phyloP scores from a whole-genome alignment of 495 filamentous ascomycete species.

The Penicillium paradoxum region DNA sequence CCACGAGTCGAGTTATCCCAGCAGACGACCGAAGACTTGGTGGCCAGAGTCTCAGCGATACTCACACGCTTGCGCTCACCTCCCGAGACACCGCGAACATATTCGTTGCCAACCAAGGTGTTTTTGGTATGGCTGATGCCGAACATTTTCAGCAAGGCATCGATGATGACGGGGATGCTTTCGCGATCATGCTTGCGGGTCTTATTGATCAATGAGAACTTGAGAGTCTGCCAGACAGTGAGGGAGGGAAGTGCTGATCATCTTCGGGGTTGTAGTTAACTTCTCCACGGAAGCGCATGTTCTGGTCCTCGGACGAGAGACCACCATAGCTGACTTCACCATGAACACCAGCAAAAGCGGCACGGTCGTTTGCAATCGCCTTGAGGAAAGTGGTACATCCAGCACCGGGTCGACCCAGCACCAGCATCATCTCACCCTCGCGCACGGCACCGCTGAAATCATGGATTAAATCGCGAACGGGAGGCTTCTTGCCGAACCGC shows the following conservation, averaged over 20 bases:
- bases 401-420: slow-evolving; percentile 72
- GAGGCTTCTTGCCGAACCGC: slow-evolving; percentile 45
- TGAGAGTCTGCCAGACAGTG: slow-evolving; percentile 75
- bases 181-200: slow-evolving; percentile 66
- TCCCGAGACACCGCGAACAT: slow-evolving; percentile 68
- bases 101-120: slow-evolving; percentile 81
- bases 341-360: slow-evolving; percentile 57
- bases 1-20: slow-evolving; percentile 80
- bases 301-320: slow-evolving; percentile 63
- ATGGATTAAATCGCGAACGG: slow-evolving; percentile 59
- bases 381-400: slow-evolving; percentile 81
- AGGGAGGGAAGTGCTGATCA: slow-evolving; percentile 73
- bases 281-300: slow-evolving; percentile 68
- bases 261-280: slow-evolving; percentile 82
- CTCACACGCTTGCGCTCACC: slow-evolving; percentile 69
- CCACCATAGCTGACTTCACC: slow-evolving; percentile 76
- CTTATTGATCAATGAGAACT: slow-evolving; percentile 80
- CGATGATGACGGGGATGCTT: slow-evolving; percentile 62
- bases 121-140: slow-evolving; percentile 77
- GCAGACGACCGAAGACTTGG: slow-evolving; percentile 59
- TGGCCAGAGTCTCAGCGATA: slow-evolving; percentile 63
- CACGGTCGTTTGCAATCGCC: slow-evolving; percentile 67
- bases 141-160: slow-evolving; percentile 64
- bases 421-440: slow-evolving; percentile 80
- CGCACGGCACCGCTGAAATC: slow-evolving; percentile 75